Conservation (phyloP, 2,329 filamentous ascomycete species). For the Herpotrichia juniperi region DNA sequence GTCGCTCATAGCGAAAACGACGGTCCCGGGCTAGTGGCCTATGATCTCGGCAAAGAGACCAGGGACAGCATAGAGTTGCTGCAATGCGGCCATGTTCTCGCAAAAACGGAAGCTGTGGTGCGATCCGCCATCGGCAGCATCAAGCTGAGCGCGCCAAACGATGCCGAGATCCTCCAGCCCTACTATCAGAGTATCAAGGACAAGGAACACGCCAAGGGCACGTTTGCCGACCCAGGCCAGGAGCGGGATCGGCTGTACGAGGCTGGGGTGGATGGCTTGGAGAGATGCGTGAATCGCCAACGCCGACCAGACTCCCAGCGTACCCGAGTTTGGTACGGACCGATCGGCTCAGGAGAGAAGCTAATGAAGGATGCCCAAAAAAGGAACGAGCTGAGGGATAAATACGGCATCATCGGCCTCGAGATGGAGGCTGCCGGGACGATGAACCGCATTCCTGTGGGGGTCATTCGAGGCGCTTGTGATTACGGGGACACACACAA, state of each 20-base stretch:
- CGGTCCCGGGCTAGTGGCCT: background rate
- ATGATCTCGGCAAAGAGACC: background rate
- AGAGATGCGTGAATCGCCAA: background rate
- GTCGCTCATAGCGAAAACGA: slow-evolving; percentile 33
- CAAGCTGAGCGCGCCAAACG: slow-evolving; percentile 28
- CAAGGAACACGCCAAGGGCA: background rate
- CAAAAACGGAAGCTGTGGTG: slow-evolving; percentile 36
- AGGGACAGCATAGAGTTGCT: too few species aligned
- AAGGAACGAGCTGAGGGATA: background rate
- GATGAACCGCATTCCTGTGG: background rate
- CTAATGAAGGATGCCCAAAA: background rate
- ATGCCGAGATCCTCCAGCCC: slow-evolving; percentile 2
- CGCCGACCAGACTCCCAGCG: background rate
- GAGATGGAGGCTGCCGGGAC: background rate
- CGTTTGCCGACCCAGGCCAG: background rate
- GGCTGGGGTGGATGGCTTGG: background rate
- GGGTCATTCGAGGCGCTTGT: background rate
- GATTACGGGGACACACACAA: background rate
- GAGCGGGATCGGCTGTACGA: background rate
- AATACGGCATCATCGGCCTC: background rate
- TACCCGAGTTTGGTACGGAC: background rate
- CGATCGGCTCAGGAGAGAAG: background rate
- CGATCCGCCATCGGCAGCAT: slow-evolving; percentile 44
- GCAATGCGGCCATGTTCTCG: background rate
- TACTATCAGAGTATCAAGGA: background rate